Percentiles rank a stretch among this genome's conserved stretches.
These are phyloP conservation scores for Canavalia ensiformis DNA, from an alignment of 306 rosid species.

Conservation along the genomic window DNA sequence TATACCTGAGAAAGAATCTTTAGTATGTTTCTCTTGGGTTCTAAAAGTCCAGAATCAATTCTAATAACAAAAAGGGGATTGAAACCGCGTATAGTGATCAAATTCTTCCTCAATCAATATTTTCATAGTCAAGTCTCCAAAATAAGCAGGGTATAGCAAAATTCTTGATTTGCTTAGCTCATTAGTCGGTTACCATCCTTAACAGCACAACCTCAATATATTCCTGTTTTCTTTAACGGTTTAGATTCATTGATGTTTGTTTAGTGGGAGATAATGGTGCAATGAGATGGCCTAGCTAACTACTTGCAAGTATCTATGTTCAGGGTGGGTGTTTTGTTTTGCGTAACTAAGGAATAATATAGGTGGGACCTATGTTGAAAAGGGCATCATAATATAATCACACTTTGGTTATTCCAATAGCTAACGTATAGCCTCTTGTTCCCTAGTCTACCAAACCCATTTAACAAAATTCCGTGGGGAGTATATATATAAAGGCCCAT, in stretches of 20 bases:
- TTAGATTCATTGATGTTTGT: conserved; percentile 30
- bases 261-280: conserved; percentile 38
- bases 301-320: conserved; percentile 22
- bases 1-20: conserved; percentile 25
- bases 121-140: background rate
- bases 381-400: conserved; percentile 39
- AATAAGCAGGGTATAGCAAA: background rate
- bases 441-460: conserved; percentile 51
- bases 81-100: background rate
- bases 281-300: background rate
- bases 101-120: background rate
- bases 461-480: conserved; percentile 51
- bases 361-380: conserved; percentile 43
- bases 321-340: conserved; percentile 29
- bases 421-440: conserved; percentile 50
- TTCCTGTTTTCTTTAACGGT: background rate
- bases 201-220: conserved; percentile 30
- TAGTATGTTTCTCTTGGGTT: conserved; percentile 26
- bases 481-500: conserved; percentile 43
- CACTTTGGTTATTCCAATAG: conserved; percentile 45
- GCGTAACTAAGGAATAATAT: conserved; percentile 37
- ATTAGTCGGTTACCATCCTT: background rate
- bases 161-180: conserved; percentile 19
- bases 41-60: conserved; percentile 40
- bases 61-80: conserved; percentile 17